Conservation (phyloP, 1,284 basidiomycete species). For the Bjerkandera adusta region DNA sequence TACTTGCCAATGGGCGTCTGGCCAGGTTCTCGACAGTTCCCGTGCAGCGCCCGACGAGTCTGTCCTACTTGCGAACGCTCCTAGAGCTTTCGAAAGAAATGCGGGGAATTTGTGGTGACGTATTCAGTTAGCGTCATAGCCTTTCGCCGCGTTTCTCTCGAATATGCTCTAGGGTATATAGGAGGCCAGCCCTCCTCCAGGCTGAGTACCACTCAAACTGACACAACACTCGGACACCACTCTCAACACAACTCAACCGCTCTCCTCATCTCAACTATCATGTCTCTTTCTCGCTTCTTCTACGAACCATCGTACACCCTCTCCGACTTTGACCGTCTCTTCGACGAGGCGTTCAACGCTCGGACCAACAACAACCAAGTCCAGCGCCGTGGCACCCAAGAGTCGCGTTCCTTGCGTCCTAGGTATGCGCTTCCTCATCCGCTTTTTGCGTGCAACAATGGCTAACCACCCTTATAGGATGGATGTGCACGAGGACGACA, state of each 20-base stretch:
- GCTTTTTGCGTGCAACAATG: too few relatives aligned
- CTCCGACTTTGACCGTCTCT: slow-evolving; percentile 12
- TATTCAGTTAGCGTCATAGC: not conserved
- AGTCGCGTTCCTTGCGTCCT: slow-evolving; percentile 1
- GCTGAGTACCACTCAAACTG: not conserved
- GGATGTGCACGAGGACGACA: slow-evolving; percentile 43
- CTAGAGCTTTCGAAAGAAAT: too few relatives aligned
- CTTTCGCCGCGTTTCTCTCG: not conserved
- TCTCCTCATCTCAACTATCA: not conserved
- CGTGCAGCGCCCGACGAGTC: not conserved
- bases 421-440: slow-evolving; percentile 7
- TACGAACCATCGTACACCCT: slow-evolving; percentile 14
- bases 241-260: not conserved
- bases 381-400: not conserved
- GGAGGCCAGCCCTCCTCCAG: not conserved
- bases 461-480: slow-evolving; percentile 33
- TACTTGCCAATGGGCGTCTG: not conserved
- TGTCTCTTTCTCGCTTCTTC: slow-evolving; percentile 12
- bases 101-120: not conserved
- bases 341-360: slow-evolving; percentile 12
- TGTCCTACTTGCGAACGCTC: too few relatives aligned
- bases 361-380: not conserved
- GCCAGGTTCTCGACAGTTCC: slow-evolving; percentile 1
- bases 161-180: not conserved
- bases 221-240: not conserved